Evolutionary conservation across 352 stramenopile species (phyloP), one percentile per base, ranked within the genome.

Genomic region (Globisporangium orthogonon): DNA sequence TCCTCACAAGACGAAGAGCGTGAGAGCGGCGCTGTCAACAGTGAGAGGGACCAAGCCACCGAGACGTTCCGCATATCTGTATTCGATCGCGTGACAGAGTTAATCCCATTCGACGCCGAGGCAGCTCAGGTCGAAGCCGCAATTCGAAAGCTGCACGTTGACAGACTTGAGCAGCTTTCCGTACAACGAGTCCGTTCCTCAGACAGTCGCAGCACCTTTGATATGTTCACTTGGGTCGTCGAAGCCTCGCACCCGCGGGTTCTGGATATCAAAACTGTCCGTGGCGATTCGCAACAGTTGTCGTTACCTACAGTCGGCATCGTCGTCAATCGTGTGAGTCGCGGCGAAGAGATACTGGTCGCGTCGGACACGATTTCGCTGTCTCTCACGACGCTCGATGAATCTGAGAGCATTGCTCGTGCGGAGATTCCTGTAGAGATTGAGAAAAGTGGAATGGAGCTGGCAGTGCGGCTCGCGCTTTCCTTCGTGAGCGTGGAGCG

Each of bases 211-310:
- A 15, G 40, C 9, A n/a, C n/a, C n/a, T 4, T 31, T 9, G 39
- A 46, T 18, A 9, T 56, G n/a, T 53, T 52, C 33, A 40, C 48
- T 30, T 65, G 58, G 58, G 30, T n/a, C 15, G 15, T 65, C 35
- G 47, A 60, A 50, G 52, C 45, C 14, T 65, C 52, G 13, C 52
- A 65, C n/a, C 46, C 58, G 1, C 28, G 35, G 10, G 13, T 50
- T 5, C 45, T 65, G 0, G 53, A 58, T 13, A 2, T 65, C 45
- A 17, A 14, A 31, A 37, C 13, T 13, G 18, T 49, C 4, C 4
- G 29, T 1, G 7, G 47, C 10, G 46, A 55, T 17, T 37, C 47
- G n/a, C 13, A 39, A 14, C 45, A 55, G 11, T 23, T 23, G 18
- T 30, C 11, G 10, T 35, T 45, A 4, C 6, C 17, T 40, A 37